phyloP scores from a whole-genome alignment of 2,329 filamentous ascomycete species.

The Curvularia eragrostidis region DNA sequence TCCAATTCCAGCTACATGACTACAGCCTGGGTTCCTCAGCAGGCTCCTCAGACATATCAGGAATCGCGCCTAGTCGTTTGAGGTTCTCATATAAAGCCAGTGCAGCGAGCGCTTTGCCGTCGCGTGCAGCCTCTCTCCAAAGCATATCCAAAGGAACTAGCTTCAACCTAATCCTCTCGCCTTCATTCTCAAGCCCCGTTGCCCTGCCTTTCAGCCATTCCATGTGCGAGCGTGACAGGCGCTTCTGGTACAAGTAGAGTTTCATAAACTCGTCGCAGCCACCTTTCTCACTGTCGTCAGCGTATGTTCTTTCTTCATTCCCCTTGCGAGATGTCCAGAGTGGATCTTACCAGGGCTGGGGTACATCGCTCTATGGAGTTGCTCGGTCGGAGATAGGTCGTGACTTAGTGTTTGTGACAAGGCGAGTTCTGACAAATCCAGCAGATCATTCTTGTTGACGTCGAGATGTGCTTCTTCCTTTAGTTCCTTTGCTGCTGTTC shows the following conservation, averaged over 20 bases:
- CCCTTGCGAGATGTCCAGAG: neutral
- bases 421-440: conserved; percentile 62
- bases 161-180: conserved; percentile 66
- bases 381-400: neutral
- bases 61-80: conserved; percentile 55
- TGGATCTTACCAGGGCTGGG: conserved; percentile 5
- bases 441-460: conserved; percentile 57
- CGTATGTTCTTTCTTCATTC: conserved; percentile 53
- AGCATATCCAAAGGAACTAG: conserved; percentile 58
- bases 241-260: conserved; percentile 62
- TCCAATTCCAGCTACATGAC: neutral
- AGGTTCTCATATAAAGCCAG: conserved; percentile 63
- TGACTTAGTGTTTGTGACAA: conserved; percentile 29
- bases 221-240: conserved; percentile 57
- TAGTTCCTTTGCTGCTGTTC: conserved; percentile 64
- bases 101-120: conserved; percentile 64
- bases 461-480: conserved; percentile 63
- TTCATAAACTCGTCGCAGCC: conserved; percentile 67
- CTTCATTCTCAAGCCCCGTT: conserved; percentile 62
- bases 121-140: conserved; percentile 62
- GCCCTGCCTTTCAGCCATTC: conserved; percentile 59
- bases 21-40: conserved; percentile 18
- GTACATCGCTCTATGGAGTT: conserved; percentile 1
- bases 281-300: conserved; percentile 42
- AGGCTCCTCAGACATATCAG: conserved; percentile 24